Percentiles rank a stretch among this genome's conserved stretches.
Conservation (phyloP, 2,329 filamentous ascomycete species). For the Hymenoscyphus fraxineus region DNA sequence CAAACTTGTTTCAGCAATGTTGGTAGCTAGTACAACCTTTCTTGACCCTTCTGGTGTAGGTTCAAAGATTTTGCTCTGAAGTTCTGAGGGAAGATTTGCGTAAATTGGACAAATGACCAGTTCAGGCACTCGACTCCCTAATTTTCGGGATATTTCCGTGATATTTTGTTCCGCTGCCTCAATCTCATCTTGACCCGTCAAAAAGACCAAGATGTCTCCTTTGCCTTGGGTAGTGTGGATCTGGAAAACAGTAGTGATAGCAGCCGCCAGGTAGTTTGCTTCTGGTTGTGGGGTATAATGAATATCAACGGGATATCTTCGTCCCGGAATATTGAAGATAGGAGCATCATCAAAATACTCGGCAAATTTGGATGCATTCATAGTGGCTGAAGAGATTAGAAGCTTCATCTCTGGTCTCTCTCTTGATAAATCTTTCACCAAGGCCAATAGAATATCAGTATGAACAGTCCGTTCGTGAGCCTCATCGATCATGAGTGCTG, state of each 20-base stretch:
- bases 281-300: conserved; percentile 89
- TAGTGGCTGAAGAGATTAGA: conserved; percentile 88
- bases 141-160: conserved; percentile 78
- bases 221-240: conserved; percentile 83
- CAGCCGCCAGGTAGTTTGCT: conserved; percentile 87
- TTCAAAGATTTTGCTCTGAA: conserved; percentile 92
- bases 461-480: conserved; percentile 91
- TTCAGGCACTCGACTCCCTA: conserved; percentile 80
- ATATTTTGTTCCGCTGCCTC: conserved; percentile 82
- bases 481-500: conserved; percentile 92
- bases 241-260: conserved; percentile 90
- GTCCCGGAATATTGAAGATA: conserved; percentile 91
- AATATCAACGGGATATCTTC: conserved; percentile 84
- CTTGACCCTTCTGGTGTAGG: conserved; percentile 79
- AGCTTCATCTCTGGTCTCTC: conserved; percentile 83
- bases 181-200: conserved; percentile 96
- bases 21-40: conserved; percentile 92
- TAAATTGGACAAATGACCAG: conserved; percentile 93
- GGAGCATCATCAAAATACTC: conserved; percentile 89
- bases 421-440: conserved; percentile 84
- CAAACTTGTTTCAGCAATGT: conserved; percentile 93
- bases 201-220: conserved; percentile 90
- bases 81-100: conserved; percentile 82
- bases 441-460: conserved; percentile 82
- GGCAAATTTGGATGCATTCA: conserved; percentile 90